These are phyloP conservation scores for Iris pallida DNA, from an alignment of 116 monocot species.

Conservation along the genomic window DNA sequence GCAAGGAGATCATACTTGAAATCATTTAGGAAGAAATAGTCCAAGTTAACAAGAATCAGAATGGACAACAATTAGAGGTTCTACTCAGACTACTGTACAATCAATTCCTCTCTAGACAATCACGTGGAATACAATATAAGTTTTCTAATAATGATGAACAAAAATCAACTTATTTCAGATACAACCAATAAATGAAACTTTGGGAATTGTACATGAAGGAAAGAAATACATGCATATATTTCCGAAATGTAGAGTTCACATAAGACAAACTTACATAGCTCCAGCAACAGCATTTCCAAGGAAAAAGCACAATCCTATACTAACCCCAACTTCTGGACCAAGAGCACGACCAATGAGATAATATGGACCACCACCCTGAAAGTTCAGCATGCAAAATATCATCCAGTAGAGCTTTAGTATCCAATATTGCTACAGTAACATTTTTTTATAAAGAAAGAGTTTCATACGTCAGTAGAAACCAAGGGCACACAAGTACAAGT, in stretches of 20 bases:
- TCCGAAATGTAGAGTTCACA: neutral
- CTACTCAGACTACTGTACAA: too few relatives aligned
- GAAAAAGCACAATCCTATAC: constrained; percentile 95
- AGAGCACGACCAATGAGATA: constrained; percentile 97
- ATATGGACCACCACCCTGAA: constrained; percentile 96
- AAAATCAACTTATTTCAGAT: too few relatives aligned
- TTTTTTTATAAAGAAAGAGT: neutral
- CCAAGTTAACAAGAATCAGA: too few relatives aligned
- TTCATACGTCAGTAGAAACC: neutral
- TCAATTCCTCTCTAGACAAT: too few relatives aligned
- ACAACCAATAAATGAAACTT: neutral
- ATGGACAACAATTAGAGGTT: too few relatives aligned
- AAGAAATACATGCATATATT: constrained; percentile 1
- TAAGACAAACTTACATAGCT: constrained; percentile 60
- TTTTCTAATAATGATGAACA: too few relatives aligned
- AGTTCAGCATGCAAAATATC: neutral
- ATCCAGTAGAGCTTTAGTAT: neutral
- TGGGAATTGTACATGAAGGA: neutral
- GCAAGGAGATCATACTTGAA: too few relatives aligned
- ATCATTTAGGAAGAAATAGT: too few relatives aligned
- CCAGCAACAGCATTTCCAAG: constrained; percentile 99
- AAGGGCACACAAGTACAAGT: neutral
- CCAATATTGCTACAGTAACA: neutral
- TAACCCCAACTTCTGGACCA: constrained; percentile 99
- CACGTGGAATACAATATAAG: too few relatives aligned